Base-by-base conservation (phyloP, 2,329 filamentous ascomycete genomes). In the Microdochium paspali region DNA sequence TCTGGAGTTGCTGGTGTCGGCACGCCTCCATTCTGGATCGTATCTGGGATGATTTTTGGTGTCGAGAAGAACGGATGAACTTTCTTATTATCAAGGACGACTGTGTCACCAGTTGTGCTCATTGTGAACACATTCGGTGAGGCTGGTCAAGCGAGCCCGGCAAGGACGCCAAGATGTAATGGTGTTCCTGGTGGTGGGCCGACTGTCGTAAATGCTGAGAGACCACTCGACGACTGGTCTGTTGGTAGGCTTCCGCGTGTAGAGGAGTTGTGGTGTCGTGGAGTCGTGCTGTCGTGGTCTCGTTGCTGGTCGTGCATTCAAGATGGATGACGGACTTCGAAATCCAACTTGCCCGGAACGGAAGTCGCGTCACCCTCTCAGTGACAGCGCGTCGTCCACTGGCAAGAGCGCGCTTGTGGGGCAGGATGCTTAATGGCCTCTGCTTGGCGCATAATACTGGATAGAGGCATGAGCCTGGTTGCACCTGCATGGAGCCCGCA, bases 51-150 rank as follows among this genome's bases (percentile, higher is more conserved):
- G 49, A n/a, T n/a, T n/a, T 55, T 60, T 23, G 62, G 60, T 1
- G 63, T 52, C 1, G 57, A 56, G 56, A 80, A 80, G 62, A 80
- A 79, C 18, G 77, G 77, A 53, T 80, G 77, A 31, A 80, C 56
- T 53, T 74, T 77, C 56, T 69, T 72, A 23, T 69, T 72, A 20
- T 40, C 35, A 9, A 40, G 18, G 35, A 20, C 66, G 50, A 56
- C 58, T 46, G 62, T 31, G 21, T 46, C 52, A 48, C 58, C 63
- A 57, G 66, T 63, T 47, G 66, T 66, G 52, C 64, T 62, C 75
- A 77, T 79, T 44, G 59, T 66, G 55, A 64, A 62, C 47, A 70
- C 71, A 75, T 76, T 40, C 35, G 18, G 23, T 6, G 18, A 21
- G 10, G 18, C 10, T 18, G 35, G 10, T 6, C 20, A 5, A 10